Conservation (phyloP, 2,329 filamentous ascomycete species). For the Aspergillus sp. region DNA sequence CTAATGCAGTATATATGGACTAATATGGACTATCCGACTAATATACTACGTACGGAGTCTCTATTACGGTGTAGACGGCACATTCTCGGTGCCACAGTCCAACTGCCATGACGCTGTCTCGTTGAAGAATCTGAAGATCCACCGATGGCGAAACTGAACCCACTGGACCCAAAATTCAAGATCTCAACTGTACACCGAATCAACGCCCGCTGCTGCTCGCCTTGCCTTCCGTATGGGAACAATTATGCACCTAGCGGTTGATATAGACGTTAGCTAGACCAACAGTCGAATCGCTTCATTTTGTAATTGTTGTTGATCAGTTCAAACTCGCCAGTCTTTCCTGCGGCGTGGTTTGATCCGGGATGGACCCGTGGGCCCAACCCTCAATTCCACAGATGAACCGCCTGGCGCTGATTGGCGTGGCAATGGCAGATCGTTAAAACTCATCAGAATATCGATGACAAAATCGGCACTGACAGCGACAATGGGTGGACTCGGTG, state of each 20-base stretch:
- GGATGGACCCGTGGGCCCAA: background rate
- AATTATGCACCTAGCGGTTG: too few relatives aligned
- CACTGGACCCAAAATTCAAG: background rate
- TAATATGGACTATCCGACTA: too few relatives aligned
- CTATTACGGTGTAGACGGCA: too few relatives aligned
- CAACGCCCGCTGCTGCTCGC: background rate
- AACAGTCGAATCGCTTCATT: too few relatives aligned
- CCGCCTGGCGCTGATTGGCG: background rate
- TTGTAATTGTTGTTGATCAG: background rate
- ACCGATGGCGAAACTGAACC: slow-evolving; percentile 7
- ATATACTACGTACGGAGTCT: too few relatives aligned
- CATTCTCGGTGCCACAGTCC: background rate
- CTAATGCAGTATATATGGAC: too few relatives aligned
- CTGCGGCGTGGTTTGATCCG: background rate
- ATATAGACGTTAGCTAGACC: too few relatives aligned
- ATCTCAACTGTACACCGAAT: too few relatives aligned
- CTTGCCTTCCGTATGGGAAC: background rate
- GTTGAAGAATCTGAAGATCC: slow-evolving; percentile 5
- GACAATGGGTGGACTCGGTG: too few relatives aligned
- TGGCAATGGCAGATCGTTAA: background rate
- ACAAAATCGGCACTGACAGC: too few relatives aligned
- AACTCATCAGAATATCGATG: background rate
- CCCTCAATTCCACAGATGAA: background rate
- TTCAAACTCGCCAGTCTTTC: background rate
- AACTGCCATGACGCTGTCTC: background rate